Conservation (phyloP, 75 land plant species). For the Selaginella moellendorffii region DNA sequence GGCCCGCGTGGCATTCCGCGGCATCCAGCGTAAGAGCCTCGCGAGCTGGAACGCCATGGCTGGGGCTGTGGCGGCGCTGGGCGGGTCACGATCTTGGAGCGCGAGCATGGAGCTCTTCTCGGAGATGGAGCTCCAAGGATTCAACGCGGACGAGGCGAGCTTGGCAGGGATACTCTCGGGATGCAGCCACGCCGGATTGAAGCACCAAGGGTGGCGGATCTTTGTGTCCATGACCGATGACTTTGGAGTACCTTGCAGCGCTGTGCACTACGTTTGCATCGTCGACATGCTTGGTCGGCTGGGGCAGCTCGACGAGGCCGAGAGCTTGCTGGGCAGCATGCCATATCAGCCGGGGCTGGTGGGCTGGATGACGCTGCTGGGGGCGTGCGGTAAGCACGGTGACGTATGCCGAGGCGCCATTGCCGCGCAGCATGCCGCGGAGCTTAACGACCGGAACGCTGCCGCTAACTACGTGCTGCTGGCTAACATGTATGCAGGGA, state of each 20-base stretch:
- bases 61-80: neutral
- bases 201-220: neutral
- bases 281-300: neutral
- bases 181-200: neutral
- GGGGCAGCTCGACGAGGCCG: neutral
- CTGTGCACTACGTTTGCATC: neutral
- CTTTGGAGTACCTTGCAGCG: neutral
- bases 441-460: neutral
- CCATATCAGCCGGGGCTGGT: neutral
- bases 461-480: neutral
- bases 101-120: neutral
- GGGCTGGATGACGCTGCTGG: neutral
- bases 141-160: neutral
- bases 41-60: neutral
- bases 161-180: neutral
- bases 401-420: neutral
- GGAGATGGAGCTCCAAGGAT: neutral
- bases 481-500: constrained; percentile 3
- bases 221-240: neutral
- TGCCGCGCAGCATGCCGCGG: neutral
- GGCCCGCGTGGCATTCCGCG: neutral
- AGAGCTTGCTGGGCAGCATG: neutral
- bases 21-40: neutral
- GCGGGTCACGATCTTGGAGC: neutral
- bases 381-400: constrained; percentile 3